phyloP scores from a whole-genome alignment of 2,329 filamentous ascomycete species.

The Neonectria faginata region DNA sequence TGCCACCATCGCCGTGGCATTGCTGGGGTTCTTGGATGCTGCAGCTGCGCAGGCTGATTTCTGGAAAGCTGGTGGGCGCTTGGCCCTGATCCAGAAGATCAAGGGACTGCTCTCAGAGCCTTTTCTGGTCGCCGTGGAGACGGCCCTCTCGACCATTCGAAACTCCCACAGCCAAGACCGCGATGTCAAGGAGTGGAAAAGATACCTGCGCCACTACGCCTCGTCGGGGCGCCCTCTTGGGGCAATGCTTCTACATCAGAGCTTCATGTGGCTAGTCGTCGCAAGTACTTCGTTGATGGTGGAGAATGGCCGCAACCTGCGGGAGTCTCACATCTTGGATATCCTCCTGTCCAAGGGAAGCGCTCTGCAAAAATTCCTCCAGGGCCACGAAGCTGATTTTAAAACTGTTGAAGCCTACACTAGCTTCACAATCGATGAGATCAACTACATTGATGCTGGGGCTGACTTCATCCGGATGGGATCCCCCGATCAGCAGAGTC shows the following conservation, averaged over 20 bases:
- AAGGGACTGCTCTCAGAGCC: slow-evolving; percentile 82
- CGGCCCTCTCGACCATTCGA: slow-evolving; percentile 88
- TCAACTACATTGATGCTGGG: slow-evolving; percentile 87
- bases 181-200: slow-evolving; percentile 85
- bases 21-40: slow-evolving; percentile 92
- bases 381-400: slow-evolving; percentile 63
- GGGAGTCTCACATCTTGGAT: slow-evolving; percentile 76
- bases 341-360: slow-evolving; percentile 72
- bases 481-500: slow-evolving; percentile 85
- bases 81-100: slow-evolving; percentile 78
- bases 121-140: slow-evolving; percentile 88
- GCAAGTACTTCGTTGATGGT: slow-evolving; percentile 81
- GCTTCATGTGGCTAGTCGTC: slow-evolving; percentile 86
- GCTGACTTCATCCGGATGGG: slow-evolving; percentile 87
- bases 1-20: slow-evolving; percentile 81
- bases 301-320: slow-evolving; percentile 69
- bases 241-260: slow-evolving; percentile 90
- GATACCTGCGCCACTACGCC: slow-evolving; percentile 85
- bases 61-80: slow-evolving; percentile 80
- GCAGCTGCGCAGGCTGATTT: slow-evolving; percentile 82
- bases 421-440: slow-evolving; percentile 81
- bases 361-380: slow-evolving; percentile 53
- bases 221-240: slow-evolving; percentile 83
- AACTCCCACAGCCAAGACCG: slow-evolving; percentile 77
- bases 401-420: slow-evolving; percentile 73